These are phyloP conservation scores for Podospora sp. DNA, from an alignment of 495 filamentous ascomycete species.

Conservation along the genomic window DNA sequence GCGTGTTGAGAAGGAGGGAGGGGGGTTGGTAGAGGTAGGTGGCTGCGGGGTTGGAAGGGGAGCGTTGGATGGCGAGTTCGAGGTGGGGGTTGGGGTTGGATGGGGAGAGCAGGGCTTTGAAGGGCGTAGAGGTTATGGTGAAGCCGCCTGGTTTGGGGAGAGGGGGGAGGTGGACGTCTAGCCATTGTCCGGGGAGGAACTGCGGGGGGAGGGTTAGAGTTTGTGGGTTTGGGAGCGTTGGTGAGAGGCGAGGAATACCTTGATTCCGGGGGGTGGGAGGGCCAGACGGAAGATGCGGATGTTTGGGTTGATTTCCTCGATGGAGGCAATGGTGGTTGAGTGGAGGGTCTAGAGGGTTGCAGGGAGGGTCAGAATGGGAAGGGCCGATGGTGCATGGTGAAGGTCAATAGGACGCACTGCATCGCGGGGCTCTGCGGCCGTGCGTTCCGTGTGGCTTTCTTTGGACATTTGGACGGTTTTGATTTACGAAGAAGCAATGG, in stretches of 20 bases:
- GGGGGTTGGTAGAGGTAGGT: constrained; percentile 71
- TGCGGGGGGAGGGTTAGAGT: constrained; percentile 29
- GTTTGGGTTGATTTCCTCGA: constrained; percentile 39
- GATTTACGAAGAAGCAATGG: background rate
- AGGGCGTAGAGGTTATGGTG: constrained; percentile 80
- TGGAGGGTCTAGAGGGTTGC: constrained; percentile 39
- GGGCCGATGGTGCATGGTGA: background rate
- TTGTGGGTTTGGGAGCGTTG: constrained; percentile 3
- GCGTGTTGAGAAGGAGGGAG: constrained; percentile 56
- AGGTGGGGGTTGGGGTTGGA: constrained; percentile 31
- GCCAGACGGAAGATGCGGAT: constrained; percentile 45
- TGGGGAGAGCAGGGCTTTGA: constrained; percentile 22
- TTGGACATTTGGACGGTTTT: constrained; percentile 20
- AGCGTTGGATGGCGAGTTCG: constrained; percentile 36
- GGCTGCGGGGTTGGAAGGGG: constrained; percentile 50
- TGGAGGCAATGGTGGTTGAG: constrained; percentile 37
- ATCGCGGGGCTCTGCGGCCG: constrained; percentile 70
- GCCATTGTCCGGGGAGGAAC: constrained; percentile 89
- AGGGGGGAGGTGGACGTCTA: constrained; percentile 75
- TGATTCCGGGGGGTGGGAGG: constrained; percentile 31
- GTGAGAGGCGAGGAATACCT: constrained; percentile 22
- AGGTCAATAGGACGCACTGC: constrained; percentile 32
- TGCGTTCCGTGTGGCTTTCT: constrained; percentile 61
- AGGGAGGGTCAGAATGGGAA: background rate
- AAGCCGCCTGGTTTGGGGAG: constrained; percentile 76